A percentile compares a stretch with the other conserved stretches of the same genome.
phyloP scores from a whole-genome alignment of 805 yeast genomes.

The Teunomyces tritomae region DNA sequence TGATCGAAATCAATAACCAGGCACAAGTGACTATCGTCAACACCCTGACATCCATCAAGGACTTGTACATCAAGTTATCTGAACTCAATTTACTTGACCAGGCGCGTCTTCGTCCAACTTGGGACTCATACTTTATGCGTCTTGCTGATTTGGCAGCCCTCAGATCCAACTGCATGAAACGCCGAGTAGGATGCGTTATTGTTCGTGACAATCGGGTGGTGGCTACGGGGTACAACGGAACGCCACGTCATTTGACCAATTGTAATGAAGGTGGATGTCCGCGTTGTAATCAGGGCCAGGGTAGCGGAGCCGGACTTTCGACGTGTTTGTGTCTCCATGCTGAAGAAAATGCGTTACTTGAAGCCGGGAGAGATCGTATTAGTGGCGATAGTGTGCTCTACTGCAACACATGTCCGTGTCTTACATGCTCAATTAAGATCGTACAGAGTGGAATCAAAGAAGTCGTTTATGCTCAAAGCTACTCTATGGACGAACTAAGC shows the following conservation, averaged over 20 bases:
- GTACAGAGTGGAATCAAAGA: constrained; percentile 89
- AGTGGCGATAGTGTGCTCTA: constrained; percentile 58
- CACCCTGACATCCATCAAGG: constrained; percentile 34
- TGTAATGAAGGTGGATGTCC: constrained; percentile 96
- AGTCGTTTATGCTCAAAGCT: constrained; percentile 89
- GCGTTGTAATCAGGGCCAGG: constrained; percentile 74
- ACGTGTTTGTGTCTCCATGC: constrained; percentile 96
- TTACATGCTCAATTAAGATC: constrained; percentile 92
- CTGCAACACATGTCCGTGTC: constrained; percentile 96
- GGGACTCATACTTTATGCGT: constrained; percentile 97
- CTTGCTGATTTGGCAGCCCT: constrained; percentile 90
- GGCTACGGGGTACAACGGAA: constrained; percentile 97
- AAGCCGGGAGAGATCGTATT: constrained; percentile 87
- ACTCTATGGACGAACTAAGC: constrained; percentile 85
- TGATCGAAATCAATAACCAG: constrained; percentile 57
- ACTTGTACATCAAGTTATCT: constrained; percentile 37
- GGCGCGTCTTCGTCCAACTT: constrained; percentile 74
- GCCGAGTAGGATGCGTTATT: constrained; percentile 95
- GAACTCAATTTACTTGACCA: constrained; percentile 35
- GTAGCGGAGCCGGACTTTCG: constrained; percentile 61
- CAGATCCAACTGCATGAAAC: constrained; percentile 93
- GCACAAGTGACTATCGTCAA: constrained; percentile 46
- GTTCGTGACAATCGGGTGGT: constrained; percentile 82
- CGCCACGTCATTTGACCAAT: constrained; percentile 82
- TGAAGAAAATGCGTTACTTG: constrained; percentile 92